phyloP scores from a whole-genome alignment of 257 asterid species.

The Plectranthus barbatus region DNA sequence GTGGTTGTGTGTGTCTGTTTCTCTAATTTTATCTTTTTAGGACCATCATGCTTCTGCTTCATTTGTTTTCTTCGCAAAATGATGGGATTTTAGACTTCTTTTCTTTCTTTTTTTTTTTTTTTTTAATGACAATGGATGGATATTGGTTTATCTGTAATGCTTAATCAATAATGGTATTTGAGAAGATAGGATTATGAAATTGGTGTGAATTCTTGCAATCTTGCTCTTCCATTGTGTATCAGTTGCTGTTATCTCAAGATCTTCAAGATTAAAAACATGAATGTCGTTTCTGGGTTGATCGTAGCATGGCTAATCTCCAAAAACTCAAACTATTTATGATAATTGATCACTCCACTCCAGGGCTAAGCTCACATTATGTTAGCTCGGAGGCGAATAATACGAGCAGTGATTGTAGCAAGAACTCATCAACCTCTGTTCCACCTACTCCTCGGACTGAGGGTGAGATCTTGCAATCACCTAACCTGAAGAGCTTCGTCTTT shows the following conservation, averaged over 20 bases:
- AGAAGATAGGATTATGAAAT: neutral
- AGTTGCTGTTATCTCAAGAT: neutral
- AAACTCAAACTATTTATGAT: neutral
- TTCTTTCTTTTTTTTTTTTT: too few relatives aligned
- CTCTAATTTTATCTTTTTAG: neutral
- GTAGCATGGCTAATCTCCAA: neutral
- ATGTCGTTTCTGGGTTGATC: neutral
- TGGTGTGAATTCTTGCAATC: neutral
- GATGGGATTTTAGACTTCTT: neutral
- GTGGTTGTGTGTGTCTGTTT: neutral
- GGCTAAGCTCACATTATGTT: constrained; percentile 36
- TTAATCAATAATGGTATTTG: neutral
- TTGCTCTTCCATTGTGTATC: neutral
- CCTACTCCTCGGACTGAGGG: constrained; percentile 71
- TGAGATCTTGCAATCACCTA: constrained; percentile 72
- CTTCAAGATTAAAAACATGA: neutral
- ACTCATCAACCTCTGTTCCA: constrained; percentile 29
- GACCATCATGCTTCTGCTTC: neutral
- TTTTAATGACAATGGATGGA: too few relatives aligned
- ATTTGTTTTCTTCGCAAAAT: neutral
- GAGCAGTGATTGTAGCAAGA: constrained; percentile 31
- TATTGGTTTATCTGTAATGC: neutral
- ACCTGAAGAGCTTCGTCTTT: constrained; percentile 54
- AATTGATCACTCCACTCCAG: constrained; percentile 25
- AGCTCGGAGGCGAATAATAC: constrained; percentile 34